Conservation (phyloP, 2,329 filamentous ascomycete species). For the Huntiella abstrusa region DNA sequence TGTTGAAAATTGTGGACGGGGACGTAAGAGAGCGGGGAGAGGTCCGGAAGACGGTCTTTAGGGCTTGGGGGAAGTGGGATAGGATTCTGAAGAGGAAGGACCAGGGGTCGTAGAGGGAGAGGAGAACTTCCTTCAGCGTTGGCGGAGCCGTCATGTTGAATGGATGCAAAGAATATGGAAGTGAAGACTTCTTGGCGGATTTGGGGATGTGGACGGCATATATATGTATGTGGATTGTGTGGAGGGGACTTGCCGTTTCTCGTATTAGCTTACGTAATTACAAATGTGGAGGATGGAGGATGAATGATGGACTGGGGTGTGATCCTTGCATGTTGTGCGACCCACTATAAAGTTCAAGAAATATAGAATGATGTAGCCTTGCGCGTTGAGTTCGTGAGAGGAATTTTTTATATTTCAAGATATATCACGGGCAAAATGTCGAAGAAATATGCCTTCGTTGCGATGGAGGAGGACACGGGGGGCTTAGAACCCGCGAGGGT, state of each 20-base stretch:
- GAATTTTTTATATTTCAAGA: too few species aligned
- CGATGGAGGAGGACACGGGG: slow-evolving; percentile 48
- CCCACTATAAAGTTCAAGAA: too few species aligned
- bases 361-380: too few species aligned
- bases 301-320: too few species aligned
- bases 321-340: too few species aligned
- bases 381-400: too few species aligned
- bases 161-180: neutral
- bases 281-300: too few species aligned
- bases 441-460: slow-evolving; percentile 47
- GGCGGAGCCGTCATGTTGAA: slow-evolving; percentile 5
- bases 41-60: slow-evolving; percentile 23
- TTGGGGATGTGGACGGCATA: neutral
- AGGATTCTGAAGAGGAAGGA: slow-evolving; percentile 31
- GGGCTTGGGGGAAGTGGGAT: slow-evolving; percentile 31
- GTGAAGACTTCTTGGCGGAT: neutral
- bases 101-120: slow-evolving; percentile 28
- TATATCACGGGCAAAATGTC: slow-evolving; percentile 9
- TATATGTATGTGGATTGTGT: too few species aligned
- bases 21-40: slow-evolving; percentile 21
- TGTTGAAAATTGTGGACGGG: slow-evolving; percentile 24
- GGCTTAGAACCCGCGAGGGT: slow-evolving; percentile 15
- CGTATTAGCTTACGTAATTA: too few species aligned
- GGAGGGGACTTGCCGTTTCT: too few species aligned
- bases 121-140: slow-evolving; percentile 12